Evolutionary conservation across 2,329 filamentous ascomycete genomes (phyloP).

Genomic region (Dothideomycetes sp.): DNA sequence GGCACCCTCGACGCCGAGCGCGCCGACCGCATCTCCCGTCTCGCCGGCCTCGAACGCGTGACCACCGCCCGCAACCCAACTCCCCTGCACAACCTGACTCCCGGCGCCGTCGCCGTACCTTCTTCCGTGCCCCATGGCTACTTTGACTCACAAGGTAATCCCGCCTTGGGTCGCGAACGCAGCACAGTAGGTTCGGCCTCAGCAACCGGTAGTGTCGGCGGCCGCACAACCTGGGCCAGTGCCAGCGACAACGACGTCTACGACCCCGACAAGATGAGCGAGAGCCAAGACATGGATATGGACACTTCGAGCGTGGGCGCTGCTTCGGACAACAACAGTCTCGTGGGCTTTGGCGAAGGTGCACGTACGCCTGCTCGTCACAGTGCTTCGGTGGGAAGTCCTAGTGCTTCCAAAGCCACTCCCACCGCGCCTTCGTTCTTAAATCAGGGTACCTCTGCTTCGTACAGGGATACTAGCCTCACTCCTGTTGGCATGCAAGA

Average conservation of each 20-base stretch:
- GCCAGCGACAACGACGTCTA: slow-evolving; percentile 53
- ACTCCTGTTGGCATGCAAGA: slow-evolving; percentile 22
- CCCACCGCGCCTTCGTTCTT: slow-evolving; percentile 10
- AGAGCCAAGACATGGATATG: slow-evolving; percentile 33
- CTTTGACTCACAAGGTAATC: slow-evolving; percentile 67
- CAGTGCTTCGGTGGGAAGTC: slow-evolving; percentile 72
- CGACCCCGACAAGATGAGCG: slow-evolving; percentile 63
- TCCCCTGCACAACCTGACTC: slow-evolving; percentile 33
- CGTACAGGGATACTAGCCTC: slow-evolving; percentile 22
- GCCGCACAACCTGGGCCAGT: slow-evolving; percentile 59
- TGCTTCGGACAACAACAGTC: slow-evolving; percentile 73
- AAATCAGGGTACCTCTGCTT: slow-evolving; percentile 25
- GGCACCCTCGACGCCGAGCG: slow-evolving; percentile 79
- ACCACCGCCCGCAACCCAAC: slow-evolving; percentile 56
- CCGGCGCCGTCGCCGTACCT: slow-evolving; percentile 39
- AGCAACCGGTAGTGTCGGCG: slow-evolving; percentile 70
- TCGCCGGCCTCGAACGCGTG: slow-evolving; percentile 83
- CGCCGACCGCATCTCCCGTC: slow-evolving; percentile 87
- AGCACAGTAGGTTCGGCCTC: slow-evolving; percentile 88
- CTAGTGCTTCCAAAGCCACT: slow-evolving; percentile 43
- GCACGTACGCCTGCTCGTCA: slow-evolving; percentile 49
- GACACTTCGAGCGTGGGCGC: slow-evolving; percentile 59
- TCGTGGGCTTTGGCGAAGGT: slow-evolving; percentile 89
- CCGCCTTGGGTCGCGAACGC: slow-evolving; percentile 58
- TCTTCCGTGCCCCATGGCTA: slow-evolving; percentile 45